phyloP scores from a whole-genome alignment of 2,329 filamentous ascomycete species.

The Colletotrichum australisinense region DNA sequence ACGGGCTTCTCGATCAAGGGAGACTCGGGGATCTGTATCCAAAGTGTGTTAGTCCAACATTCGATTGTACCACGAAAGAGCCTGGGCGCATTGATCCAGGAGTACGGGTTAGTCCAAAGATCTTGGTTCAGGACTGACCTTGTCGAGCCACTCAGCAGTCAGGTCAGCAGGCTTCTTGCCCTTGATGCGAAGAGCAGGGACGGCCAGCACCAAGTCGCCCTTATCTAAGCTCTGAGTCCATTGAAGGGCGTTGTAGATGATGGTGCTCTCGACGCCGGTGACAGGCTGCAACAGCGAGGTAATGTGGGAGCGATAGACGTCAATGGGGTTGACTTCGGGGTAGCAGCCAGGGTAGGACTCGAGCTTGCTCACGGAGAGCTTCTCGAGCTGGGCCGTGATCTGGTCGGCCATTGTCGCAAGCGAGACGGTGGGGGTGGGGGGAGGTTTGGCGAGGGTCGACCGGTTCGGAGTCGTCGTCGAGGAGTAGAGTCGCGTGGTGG shows the following conservation, averaged over 20 bases:
- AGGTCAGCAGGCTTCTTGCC: slow-evolving; percentile 74
- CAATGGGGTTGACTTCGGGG: slow-evolving; percentile 79
- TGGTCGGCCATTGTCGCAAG: slow-evolving; percentile 44
- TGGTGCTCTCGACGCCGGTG: slow-evolving; percentile 75
- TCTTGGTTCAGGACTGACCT: slow-evolving; percentile 55
- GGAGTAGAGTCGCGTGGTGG: slow-evolving; percentile 17
- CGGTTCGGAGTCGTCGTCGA: slow-evolving; percentile 2
- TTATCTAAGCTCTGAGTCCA: slow-evolving; percentile 86
- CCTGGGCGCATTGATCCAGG: neutral
- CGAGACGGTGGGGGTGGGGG: slow-evolving; percentile 8
- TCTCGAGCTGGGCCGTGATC: slow-evolving; percentile 47
- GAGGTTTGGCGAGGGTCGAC: slow-evolving; percentile 20
- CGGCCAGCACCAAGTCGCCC: slow-evolving; percentile 82
- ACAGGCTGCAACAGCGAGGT: slow-evolving; percentile 75
- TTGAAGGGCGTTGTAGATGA: slow-evolving; percentile 80
- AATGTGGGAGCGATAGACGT: slow-evolving; percentile 84
- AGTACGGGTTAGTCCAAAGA: too few species aligned
- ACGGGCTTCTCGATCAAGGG: slow-evolving; percentile 78
- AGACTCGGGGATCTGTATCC: slow-evolving; percentile 76
- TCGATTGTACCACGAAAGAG: neutral
- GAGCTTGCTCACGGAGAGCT: slow-evolving; percentile 48
- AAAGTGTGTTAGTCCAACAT: neutral
- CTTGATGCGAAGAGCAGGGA: slow-evolving; percentile 84
- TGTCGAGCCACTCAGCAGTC: slow-evolving; percentile 69
- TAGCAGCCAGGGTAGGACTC: slow-evolving; percentile 66